Base-by-base conservation (phyloP, 768 basidiomycete species). In the Termitomyces sp. region DNA sequence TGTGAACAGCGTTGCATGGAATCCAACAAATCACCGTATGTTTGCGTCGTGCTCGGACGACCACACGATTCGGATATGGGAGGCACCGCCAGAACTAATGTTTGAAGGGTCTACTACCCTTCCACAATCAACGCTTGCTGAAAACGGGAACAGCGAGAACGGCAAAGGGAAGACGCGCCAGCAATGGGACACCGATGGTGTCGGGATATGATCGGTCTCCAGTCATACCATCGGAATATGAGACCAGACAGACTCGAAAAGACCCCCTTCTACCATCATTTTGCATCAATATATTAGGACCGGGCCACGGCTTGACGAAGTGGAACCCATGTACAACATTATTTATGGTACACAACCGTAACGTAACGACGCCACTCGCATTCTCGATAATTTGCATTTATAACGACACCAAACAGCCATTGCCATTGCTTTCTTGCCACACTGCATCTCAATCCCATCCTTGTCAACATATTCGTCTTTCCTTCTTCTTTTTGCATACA, bases 1-100 rank as follows among this genome's bases (percentile, higher is more conserved):
- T 60, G 95, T 99, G 60, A 99, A 98, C 69, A 87, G 90, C 14
- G 95, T 98, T 16, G 89, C 94, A 36, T 99, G 97, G 97, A 95
- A 97, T 71, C 94, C 93, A 20, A 78, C 79, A 50, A 89, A 93
- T 67, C 82, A 86, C 63, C 84, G 87, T 57, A 90, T 98, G 87
- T 98, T 98, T 74, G 97, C 97, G 32, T 94, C 92, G 43, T 97
- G 94, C 70, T 93, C 93, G 44, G 96, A 99, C 69, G 96, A 99
- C 73, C 74, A 77, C 55, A 92, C 89, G 18, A 85, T 99, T 64
- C 85, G 94, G 59, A 88, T 96, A 77, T 96, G 94, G 94, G 90
- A 92, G 71, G 76, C 83, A 44, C 74, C 73, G 43, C 63, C 66
- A 36, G 68, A 64, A 46, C 55, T 64, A 63, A 62, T 66, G 64